Conservation (phyloP, 1,139 yeast genomes). For the Blastobotrys persicus region DNA sequence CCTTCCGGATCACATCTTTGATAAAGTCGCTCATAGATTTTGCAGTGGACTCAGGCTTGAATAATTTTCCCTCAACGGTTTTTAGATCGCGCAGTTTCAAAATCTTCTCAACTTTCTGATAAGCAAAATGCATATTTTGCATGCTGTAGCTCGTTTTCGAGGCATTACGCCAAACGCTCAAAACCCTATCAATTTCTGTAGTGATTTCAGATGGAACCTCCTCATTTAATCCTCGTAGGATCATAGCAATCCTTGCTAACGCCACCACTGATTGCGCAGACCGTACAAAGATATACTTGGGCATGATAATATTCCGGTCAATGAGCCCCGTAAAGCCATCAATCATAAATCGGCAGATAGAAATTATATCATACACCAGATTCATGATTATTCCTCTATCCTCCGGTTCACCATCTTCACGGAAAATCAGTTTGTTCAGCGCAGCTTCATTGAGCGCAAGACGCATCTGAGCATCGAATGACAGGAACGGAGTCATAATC, state of each 20-base stretch:
- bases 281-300: constrained; percentile 4
- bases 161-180: neutral
- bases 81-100: neutral
- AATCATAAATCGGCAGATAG: neutral
- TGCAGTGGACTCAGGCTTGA: neutral
- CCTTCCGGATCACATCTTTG: neutral
- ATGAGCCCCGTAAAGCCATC: neutral
- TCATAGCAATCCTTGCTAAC: neutral
- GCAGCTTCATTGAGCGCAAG: constrained; percentile 2
- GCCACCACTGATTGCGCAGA: constrained; percentile 2
- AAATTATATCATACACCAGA: neutral
- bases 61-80: neutral
- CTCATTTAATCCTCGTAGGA: neutral
- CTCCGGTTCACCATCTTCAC: neutral
- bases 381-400: neutral
- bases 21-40: neutral
- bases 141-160: constrained; percentile 4
- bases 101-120: neutral
- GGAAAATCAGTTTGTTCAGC: neutral
- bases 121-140: constrained; percentile 4
- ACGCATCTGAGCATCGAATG: neutral
- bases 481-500: neutral
- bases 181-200: neutral
- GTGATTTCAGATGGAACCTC: neutral
- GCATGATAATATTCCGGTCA: neutral